phyloP scores from a whole-genome alignment of 2,329 filamentous ascomycete genomes.

The Colletotrichum neosansevieriae region DNA sequence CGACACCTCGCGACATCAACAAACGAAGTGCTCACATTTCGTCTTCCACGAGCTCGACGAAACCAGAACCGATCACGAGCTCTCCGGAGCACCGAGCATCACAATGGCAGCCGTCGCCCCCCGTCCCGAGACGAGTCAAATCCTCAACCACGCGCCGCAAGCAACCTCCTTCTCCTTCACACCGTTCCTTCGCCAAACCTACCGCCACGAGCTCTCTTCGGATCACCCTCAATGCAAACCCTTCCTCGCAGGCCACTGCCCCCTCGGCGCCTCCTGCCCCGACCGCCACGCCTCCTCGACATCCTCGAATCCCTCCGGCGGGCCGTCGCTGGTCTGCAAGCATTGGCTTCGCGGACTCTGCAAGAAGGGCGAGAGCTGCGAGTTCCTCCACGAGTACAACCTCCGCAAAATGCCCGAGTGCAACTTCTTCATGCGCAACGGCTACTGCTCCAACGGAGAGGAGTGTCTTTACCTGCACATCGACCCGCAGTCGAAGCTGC shows the following conservation, averaged over 20 bases:
- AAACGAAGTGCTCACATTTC: neutral
- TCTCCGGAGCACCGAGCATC: conserved; percentile 33
- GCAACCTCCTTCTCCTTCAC: conserved; percentile 84
- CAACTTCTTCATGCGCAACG: conserved; percentile 93
- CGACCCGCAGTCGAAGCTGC: conserved; percentile 82
- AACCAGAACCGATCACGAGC: neutral
- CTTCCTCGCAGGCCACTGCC: conserved; percentile 88
- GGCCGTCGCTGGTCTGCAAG: conserved; percentile 92
- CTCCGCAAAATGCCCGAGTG: conserved; percentile 98
- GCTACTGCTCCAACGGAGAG: conserved; percentile 96
- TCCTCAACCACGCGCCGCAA: conserved; percentile 68
- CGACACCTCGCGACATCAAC: neutral
- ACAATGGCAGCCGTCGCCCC: conserved; percentile 46
- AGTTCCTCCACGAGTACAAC: conserved; percentile 99
- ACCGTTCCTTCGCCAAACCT: conserved; percentile 84
- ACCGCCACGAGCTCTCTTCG: conserved; percentile 85
- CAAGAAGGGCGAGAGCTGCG: conserved; percentile 97
- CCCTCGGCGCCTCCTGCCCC: conserved; percentile 84
- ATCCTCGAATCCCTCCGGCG: conserved; percentile 57
- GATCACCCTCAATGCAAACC: conserved; percentile 87
- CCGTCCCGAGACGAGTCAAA: conserved; percentile 50
- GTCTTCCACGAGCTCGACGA: neutral
- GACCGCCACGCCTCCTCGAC: conserved; percentile 77
- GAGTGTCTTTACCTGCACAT: conserved; percentile 96
- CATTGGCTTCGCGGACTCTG: conserved; percentile 97